phyloP scores from a whole-genome alignment of 805 yeast genomes.

The Brettanomyces nanus region DNA sequence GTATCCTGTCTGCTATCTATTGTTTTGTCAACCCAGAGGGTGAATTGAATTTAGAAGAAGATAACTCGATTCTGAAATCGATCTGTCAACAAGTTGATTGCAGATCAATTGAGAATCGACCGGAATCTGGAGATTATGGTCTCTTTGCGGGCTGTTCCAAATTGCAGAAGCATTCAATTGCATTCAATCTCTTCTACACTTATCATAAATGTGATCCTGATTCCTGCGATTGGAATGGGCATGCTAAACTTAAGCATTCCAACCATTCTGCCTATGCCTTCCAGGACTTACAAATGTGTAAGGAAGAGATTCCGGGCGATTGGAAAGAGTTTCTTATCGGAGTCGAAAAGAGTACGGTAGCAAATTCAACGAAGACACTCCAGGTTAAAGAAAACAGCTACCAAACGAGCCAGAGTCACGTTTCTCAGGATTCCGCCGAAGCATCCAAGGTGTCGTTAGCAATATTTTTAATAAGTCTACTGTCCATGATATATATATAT shows the following conservation, averaged over 20 bases:
- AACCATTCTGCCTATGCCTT: constrained; percentile 10
- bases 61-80: constrained; percentile 10
- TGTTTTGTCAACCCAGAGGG: constrained; percentile 27
- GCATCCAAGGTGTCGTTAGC: too few relatives aligned
- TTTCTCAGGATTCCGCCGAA: too few relatives aligned
- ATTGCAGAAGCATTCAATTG: constrained; percentile 32
- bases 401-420: too few relatives aligned
- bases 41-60: constrained; percentile 8
- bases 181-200: constrained; percentile 29
- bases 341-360: neutral
- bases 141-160: constrained; percentile 31
- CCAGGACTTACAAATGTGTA: constrained; percentile 15
- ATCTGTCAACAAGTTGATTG: constrained; percentile 34
- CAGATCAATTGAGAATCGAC: constrained; percentile 29
- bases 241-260: constrained; percentile 10
- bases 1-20: constrained; percentile 31
- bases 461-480: too few relatives aligned
- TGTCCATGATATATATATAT: too few relatives aligned
- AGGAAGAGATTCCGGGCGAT: constrained; percentile 18
- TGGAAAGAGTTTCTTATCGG: constrained; percentile 19
- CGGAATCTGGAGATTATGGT: constrained; percentile 33
- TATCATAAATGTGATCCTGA: constrained; percentile 9
- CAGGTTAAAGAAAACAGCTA: too few relatives aligned
- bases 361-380: neutral
- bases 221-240: constrained; percentile 13